These are phyloP conservation scores for Guadua angustifolia DNA, from an alignment of 176 grass and related monocot genomes.

Conservation along the genomic window DNA sequence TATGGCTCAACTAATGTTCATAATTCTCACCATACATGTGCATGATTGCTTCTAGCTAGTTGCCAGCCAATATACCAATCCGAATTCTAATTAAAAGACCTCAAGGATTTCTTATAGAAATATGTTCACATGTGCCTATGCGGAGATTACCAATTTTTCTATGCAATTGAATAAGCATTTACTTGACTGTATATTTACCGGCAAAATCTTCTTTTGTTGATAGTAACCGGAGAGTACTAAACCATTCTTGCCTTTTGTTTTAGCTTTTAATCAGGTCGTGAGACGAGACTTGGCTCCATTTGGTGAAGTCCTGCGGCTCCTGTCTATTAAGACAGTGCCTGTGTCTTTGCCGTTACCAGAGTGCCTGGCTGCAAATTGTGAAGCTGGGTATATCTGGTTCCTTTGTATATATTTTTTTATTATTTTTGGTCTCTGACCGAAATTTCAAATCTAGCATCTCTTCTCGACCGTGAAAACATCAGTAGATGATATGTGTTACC, in stretches of 20 bases:
- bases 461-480: too few species aligned
- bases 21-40: conserved; percentile 20
- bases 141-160: neutral
- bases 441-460: too few species aligned
- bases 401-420: too few species aligned
- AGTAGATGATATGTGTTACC: too few species aligned
- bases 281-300: neutral
- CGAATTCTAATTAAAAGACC: neutral
- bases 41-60: conserved; percentile 43
- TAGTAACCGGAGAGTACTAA: neutral
- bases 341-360: neutral
- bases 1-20: conserved; percentile 34
- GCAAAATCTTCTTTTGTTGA: neutral
- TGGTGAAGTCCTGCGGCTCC: neutral
- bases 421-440: too few species aligned
- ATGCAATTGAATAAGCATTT: neutral
- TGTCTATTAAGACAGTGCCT: neutral
- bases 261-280: neutral
- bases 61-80: neutral
- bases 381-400: too few species aligned
- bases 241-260: neutral
- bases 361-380: neutral
- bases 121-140: neutral
- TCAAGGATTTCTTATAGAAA: neutral
- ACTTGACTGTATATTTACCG: neutral